Percentiles rank a stretch among this genome's conserved stretches.
Evolutionary conservation across 176 grass and related monocot species (phyloP).

Genomic region (Oryza longistaminata): DNA sequence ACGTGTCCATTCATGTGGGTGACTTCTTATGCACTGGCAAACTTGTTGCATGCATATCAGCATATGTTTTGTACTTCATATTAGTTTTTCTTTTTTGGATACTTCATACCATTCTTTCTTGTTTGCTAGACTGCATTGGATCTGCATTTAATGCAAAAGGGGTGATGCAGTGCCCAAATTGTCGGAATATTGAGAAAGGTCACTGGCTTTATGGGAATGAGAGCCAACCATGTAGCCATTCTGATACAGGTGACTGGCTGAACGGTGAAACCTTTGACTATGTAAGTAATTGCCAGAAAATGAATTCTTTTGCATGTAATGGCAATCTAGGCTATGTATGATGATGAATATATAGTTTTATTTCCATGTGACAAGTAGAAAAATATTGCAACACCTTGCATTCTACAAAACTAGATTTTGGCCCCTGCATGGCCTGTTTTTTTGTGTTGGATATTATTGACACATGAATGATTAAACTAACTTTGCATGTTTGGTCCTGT

Average conservation of each 20-base stretch:
- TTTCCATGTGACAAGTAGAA: neutral
- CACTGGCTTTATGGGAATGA: slow-evolving; percentile 42
- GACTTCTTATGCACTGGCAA: neutral
- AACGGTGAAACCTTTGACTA: slow-evolving; percentile 41
- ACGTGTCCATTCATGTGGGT: too few species aligned
- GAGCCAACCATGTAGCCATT: slow-evolving; percentile 18
- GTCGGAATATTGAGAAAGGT: slow-evolving; percentile 55
- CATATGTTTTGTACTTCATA: neutral
- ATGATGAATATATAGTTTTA: neutral
- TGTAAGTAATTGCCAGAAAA: slow-evolving; percentile 25
- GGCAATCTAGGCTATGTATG: neutral
- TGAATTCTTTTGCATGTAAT: neutral
- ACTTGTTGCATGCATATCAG: neutral
- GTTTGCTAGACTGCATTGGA: slow-evolving; percentile 64
- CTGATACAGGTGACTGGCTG: slow-evolving; percentile 47
- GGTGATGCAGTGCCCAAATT: slow-evolving; percentile 59
- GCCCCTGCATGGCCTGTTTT: neutral
- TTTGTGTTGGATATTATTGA: neutral
- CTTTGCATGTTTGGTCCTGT: neutral
- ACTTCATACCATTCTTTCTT: neutral
- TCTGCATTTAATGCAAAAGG: slow-evolving; percentile 83
- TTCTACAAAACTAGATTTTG: neutral
- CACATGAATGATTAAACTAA: neutral
- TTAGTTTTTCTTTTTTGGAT: neutral
- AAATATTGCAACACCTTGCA: neutral